A percentile compares a stretch with the other conserved stretches of the same genome.
These are phyloP conservation scores for Zangia roseola DNA, from an alignment of 768 basidiomycete species.

Conservation along the genomic window DNA sequence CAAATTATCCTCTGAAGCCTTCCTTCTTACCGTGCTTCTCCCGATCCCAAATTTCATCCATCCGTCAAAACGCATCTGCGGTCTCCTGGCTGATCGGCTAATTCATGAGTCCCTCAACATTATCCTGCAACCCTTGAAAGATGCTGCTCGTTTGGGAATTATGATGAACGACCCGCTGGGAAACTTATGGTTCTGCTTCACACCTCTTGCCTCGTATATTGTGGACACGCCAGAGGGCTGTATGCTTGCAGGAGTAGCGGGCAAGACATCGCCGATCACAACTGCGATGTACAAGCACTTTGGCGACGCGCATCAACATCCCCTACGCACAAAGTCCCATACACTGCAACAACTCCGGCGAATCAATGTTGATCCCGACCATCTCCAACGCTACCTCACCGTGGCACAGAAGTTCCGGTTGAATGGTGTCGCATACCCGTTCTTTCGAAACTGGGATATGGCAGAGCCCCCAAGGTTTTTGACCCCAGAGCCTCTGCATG, in stretches of 20 bases:
- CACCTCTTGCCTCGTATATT: conserved; percentile 13
- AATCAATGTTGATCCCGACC: conserved; percentile 18
- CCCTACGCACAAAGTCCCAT: neutral
- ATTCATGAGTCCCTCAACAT: too few species aligned
- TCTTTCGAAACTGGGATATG: conserved; percentile 2
- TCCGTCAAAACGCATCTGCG: too few species aligned
- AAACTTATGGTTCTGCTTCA: conserved; percentile 1
- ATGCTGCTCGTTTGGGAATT: too few species aligned
- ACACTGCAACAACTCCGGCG: conserved; percentile 1
- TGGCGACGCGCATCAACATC: too few species aligned
- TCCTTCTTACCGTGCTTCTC: too few species aligned
- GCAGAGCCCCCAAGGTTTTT: neutral
- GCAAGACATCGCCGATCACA: neutral
- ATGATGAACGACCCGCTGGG: conserved; percentile 17
- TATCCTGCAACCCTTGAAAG: too few species aligned
- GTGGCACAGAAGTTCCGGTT: neutral
- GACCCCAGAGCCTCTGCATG: conserved; percentile 4
- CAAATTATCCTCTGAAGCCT: too few species aligned
- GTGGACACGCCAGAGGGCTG: conserved; percentile 17
- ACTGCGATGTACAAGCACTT: too few species aligned
- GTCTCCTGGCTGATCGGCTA: too few species aligned
- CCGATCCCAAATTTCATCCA: too few species aligned
- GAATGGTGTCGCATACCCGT: neutral
- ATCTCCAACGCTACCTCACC: conserved; percentile 23
- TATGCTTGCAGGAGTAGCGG: conserved; percentile 9